phyloP scores from a whole-genome alignment of 176 grass and related monocot genomes.

The Eleusine coracana region DNA sequence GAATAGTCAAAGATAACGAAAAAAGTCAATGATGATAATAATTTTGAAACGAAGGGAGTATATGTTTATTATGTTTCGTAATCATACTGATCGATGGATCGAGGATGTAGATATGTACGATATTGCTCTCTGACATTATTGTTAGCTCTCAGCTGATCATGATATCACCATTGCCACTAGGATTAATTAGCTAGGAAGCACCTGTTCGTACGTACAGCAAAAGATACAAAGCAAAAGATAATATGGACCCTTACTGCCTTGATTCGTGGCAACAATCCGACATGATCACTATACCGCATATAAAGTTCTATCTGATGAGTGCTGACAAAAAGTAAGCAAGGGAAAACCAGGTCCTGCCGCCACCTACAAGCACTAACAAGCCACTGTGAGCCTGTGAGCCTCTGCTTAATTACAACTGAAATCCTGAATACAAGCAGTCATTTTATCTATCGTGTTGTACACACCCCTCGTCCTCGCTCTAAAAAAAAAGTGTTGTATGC shows the following conservation, averaged over 20 bases:
- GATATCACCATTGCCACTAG: slow-evolving; percentile 20
- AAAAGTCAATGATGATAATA: no score
- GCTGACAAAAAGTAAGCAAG: background rate
- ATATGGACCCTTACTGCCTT: slow-evolving; percentile 47
- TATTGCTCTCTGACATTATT: slow-evolving; percentile 5
- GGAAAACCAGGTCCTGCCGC: background rate
- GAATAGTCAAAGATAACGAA: no score
- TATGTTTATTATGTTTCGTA: slow-evolving; percentile 1
- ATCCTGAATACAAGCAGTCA: no score
- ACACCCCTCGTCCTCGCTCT: no score
- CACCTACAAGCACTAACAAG: no score
- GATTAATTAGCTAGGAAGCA: slow-evolving; percentile 27
- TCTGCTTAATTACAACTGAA: no score
- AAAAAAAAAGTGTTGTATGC: no score
- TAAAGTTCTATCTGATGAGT: background rate
- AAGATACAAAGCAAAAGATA: slow-evolving; percentile 22
- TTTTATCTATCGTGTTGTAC: no score
- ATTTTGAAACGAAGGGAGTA: background rate
- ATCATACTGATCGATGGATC: slow-evolving; percentile 31
- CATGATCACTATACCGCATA: slow-evolving; percentile 17
- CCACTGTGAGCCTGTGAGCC: no score
- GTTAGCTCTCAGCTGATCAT: background rate
- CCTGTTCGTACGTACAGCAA: slow-evolving; percentile 26
- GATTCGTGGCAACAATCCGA: slow-evolving; percentile 33
- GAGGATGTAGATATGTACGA: slow-evolving; percentile 22